These are phyloP conservation scores for Pueraria montana DNA, from an alignment of 306 rosid species.

Conservation along the genomic window DNA sequence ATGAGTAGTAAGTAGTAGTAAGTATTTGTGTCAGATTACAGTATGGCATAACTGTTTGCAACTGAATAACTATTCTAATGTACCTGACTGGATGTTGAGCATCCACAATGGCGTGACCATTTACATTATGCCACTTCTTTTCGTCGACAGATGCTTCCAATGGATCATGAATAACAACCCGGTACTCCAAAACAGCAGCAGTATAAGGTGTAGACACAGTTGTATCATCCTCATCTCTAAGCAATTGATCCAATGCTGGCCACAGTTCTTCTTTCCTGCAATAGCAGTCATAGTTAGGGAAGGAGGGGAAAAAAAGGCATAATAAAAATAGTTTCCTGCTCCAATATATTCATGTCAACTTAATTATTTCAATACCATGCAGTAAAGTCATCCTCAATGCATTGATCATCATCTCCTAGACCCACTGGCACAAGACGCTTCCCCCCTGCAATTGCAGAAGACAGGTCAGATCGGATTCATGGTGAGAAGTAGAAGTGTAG, in stretches of 20 bases:
- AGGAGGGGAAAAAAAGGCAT: conserved; percentile 6
- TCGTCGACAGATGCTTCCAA: conserved; percentile 63
- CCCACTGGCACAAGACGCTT: conserved; percentile 86
- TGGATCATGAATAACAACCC: conserved; percentile 73
- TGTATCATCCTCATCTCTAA: conserved; percentile 81
- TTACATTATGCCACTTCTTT: conserved; percentile 73
- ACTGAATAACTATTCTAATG: conserved; percentile 5
- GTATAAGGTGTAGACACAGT: conserved; percentile 90
- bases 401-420: conserved; percentile 98
- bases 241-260: conserved; percentile 91
- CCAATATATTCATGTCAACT: conserved; percentile 30
- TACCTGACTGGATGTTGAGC: conserved; percentile 99
- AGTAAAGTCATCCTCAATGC: conserved; percentile 97
- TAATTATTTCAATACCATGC: conserved; percentile 80
- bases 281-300: conserved; percentile 41
- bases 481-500: conserved; percentile 1
- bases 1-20: conserved; percentile 50
- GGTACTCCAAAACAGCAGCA: conserved; percentile 84
- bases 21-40: conserved; percentile 50
- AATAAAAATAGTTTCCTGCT: conserved; percentile 28
- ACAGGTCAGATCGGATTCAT: conserved; percentile 36
- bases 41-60: conserved; percentile 7
- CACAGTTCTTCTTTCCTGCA: conserved; percentile 89
- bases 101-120: conserved; percentile 84
- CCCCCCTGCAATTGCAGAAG: conserved; percentile 68